These are phyloP conservation scores for Grifola frondosa DNA, from an alignment of 1,284 basidiomycete species.

Conservation along the genomic window DNA sequence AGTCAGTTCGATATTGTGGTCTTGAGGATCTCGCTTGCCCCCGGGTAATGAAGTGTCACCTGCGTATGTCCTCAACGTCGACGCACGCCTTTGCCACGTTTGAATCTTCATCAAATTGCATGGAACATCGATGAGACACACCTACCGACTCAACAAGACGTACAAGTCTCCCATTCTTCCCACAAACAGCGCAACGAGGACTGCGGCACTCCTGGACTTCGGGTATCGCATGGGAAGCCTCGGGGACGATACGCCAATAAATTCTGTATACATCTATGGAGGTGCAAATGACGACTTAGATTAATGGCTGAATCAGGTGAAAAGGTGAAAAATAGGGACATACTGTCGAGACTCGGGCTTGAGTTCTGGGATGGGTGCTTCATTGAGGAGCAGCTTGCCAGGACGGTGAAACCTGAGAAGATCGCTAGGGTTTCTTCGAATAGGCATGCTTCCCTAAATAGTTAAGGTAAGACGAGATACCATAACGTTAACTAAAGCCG, in stretches of 20 bases:
- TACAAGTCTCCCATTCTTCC: conserved; percentile 80
- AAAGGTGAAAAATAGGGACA: conserved; percentile 8
- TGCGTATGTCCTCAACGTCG: conserved; percentile 70
- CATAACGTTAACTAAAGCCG: no score
- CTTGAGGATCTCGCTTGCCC: conserved; percentile 71
- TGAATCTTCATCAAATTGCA: neutral
- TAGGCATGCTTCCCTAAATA: no score
- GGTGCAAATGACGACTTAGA: neutral
- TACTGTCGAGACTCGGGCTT: conserved; percentile 49
- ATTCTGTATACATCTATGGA: conserved; percentile 60
- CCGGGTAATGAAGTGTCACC: conserved; percentile 85
- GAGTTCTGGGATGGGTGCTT: conserved; percentile 43
- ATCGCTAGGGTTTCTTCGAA: no score
- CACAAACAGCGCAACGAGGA: conserved; percentile 78
- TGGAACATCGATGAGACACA: conserved; percentile 9
- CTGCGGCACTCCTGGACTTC: conserved; percentile 61
- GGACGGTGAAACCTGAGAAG: conserved; percentile 45
- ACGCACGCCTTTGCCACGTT: conserved; percentile 56
- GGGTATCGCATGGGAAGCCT: conserved; percentile 48
- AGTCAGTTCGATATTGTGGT: conserved; percentile 71
- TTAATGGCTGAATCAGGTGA: neutral
- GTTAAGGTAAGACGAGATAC: no score
- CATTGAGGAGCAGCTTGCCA: conserved; percentile 36
- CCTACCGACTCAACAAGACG: conserved; percentile 74
- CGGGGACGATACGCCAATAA: conserved; percentile 54